These are phyloP conservation scores for Paramecium tetraurelia DNA, from an alignment of 73 alveolate genomes.

Conservation along the genomic window DNA sequence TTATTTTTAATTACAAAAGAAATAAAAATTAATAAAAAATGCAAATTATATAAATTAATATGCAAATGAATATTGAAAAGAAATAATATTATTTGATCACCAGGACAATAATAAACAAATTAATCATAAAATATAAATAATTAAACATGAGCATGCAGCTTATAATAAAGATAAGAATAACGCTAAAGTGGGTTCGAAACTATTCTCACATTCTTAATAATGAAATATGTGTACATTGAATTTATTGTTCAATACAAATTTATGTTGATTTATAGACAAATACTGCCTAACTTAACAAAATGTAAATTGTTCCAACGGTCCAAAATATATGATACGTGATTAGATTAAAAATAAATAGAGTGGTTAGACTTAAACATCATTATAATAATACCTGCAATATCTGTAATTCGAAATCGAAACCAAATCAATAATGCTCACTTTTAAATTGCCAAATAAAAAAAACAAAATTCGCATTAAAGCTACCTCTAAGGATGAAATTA, in stretches of 20 bases:
- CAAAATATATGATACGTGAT: background rate
- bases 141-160: background rate
- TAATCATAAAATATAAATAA: background rate
- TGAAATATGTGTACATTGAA: background rate
- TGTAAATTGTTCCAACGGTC: background rate
- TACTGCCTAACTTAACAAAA: background rate
- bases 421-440: background rate
- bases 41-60: background rate
- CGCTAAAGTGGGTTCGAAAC: background rate
- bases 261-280: conserved; percentile 12
- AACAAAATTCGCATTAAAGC: background rate
- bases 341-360: background rate
- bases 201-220: background rate
- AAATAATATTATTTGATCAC: background rate
- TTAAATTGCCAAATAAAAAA: background rate
- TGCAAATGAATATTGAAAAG: background rate
- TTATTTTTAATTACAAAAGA: background rate
- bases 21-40: background rate
- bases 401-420: conserved; percentile 9
- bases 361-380: background rate
- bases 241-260: background rate
- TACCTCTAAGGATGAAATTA: background rate
- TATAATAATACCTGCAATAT: background rate
- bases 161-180: background rate
- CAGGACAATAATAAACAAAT: background rate